Evolutionary conservation across 768 basidiomycete species (phyloP), one percentile per base, ranked within the genome.

Genomic region (Auricularia sp.): DNA sequence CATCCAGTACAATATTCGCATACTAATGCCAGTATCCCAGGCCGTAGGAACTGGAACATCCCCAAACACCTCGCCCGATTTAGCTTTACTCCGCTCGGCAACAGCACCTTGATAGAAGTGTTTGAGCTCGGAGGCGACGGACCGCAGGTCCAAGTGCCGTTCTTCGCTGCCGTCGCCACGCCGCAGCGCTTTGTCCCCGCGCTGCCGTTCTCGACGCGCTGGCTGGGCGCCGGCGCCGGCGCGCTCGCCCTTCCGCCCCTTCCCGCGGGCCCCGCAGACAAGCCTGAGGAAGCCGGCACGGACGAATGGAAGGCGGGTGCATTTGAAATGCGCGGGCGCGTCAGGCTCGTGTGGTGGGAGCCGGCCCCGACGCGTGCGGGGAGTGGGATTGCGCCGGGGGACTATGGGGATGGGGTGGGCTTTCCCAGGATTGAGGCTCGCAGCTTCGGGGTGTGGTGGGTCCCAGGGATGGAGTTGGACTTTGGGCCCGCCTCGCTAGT

Each of bases 11-110:
- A 29, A 29, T 29, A 29, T 29, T 29, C 29, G 29, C 18, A 16
- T 16, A 51, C 65, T 64, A 51, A 21, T 39, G 7, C 39, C 39
- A 7, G 39, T 39, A 7, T 13, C 39, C 1, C 39, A 39, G 67
- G 39, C 7, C 39, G 67, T 13, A 62, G 44, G 29, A 67, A 66
- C 62, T 67, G 67, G 67, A 67, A 67, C 44, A 56, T 63, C n/a
- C 42, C 65, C 8, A 67, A 67, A 36, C 65, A 67, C 37, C 56
- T 62, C n/a, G 67, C 67, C 11, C 36, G 47, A 21, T 67, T 67
- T 34, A 36, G 42, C 21, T 67, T 67, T 61, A 67, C 61, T 16
- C 37, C 39, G 13, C 39, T 8, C 13, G 54, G n/a, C 54, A 42
- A 42, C 4, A 18, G 29, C 54, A 42, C 39, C 33, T 3, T 42